These are phyloP conservation scores for Rhodotorula sp. DNA, from an alignment of 1,284 basidiomycete species.

Conservation along the genomic window DNA sequence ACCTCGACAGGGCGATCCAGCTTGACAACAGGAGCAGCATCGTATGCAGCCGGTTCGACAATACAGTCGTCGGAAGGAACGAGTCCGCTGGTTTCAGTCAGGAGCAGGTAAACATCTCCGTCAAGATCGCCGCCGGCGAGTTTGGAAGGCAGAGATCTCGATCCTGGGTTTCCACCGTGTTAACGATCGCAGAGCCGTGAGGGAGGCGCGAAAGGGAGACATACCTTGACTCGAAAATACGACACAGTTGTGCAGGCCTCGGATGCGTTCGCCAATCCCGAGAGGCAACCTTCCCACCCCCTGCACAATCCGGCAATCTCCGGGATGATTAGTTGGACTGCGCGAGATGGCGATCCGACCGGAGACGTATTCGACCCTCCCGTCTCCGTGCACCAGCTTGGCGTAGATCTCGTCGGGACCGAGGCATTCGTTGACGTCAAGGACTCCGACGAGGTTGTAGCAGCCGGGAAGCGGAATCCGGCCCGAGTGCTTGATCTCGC, in stretches of 20 bases:
- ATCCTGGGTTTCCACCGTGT: background rate
- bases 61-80: background rate
- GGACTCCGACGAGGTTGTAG: constrained; percentile 33
- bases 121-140: constrained; percentile 22
- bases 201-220: too few species aligned
- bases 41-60: constrained; percentile 17
- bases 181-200: background rate
- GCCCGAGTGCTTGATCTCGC: constrained; percentile 25
- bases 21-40: background rate
- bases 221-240: constrained; percentile 19
- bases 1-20: constrained; percentile 13
- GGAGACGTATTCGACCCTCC: constrained; percentile 5
- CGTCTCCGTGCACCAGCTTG: background rate
- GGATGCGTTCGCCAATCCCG: constrained; percentile 6
- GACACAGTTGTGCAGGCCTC: constrained; percentile 14
- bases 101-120: constrained; percentile 26
- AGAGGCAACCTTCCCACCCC: constrained; percentile 9
- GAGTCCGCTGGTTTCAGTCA: constrained; percentile 12
- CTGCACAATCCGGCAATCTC: constrained; percentile 5
- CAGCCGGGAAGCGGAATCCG: constrained; percentile 21
- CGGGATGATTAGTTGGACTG: constrained; percentile 25
- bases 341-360: constrained; percentile 21
- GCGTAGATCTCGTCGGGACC: constrained; percentile 16
- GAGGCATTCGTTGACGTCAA: constrained; percentile 17
- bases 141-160: constrained; percentile 21